These are phyloP conservation scores for Xylaria sp. DNA, from an alignment of 2,329 filamentous ascomycete species.

Conservation along the genomic window DNA sequence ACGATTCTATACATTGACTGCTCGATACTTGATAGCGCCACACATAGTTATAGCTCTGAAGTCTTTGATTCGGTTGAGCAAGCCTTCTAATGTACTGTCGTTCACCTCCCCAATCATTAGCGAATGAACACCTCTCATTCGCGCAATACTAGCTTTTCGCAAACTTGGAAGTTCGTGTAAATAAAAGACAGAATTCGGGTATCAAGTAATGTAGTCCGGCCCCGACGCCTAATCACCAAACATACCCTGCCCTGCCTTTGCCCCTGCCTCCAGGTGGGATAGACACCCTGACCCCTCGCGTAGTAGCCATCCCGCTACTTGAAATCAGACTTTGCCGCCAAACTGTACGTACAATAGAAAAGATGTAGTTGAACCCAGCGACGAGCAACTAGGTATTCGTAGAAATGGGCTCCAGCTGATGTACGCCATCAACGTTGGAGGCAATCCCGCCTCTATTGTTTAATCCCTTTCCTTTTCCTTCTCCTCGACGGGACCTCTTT, in stretches of 20 bases:
- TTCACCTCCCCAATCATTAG: background rate
- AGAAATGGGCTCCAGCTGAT: background rate
- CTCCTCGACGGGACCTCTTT: constrained; percentile 46
- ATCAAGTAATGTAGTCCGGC: constrained; percentile 37
- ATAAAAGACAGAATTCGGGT: constrained; percentile 34
- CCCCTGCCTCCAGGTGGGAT: constrained; percentile 19
- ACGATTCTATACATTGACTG: background rate
- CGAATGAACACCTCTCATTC: background rate
- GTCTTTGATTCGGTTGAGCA: constrained; percentile 1
- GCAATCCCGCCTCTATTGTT: background rate
- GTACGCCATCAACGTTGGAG: constrained; percentile 1
- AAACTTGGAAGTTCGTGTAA: background rate
- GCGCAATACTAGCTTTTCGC: constrained; percentile 3
- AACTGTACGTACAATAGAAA: constrained; percentile 16
- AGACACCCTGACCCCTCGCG: constrained; percentile 3
- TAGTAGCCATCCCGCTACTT: constrained; percentile 12
- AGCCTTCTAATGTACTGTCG: background rate
- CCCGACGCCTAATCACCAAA: constrained; percentile 26
- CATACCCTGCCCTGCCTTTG: constrained; percentile 13
- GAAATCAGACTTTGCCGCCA: background rate
- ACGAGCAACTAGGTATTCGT: constrained; percentile 4
- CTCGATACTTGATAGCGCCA: background rate
- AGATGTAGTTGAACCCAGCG: constrained; percentile 1
- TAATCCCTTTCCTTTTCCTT: constrained; percentile 41
- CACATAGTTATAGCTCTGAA: background rate